Conservation (phyloP, 1,284 basidiomycete genomes). For the Entoloma clypeatum region DNA sequence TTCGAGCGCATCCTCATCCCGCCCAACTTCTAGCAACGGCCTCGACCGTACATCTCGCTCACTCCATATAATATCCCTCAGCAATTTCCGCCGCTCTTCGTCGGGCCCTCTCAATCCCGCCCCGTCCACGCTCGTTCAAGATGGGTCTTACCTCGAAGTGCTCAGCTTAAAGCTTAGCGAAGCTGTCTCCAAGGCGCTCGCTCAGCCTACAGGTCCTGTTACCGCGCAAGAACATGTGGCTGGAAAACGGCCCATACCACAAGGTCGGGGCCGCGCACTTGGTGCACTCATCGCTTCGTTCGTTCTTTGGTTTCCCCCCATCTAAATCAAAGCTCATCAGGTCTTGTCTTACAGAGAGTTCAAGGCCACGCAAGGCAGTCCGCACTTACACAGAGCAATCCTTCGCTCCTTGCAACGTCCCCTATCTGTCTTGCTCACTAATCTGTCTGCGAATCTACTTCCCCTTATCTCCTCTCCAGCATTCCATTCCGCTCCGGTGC, state of each 20-base stretch:
- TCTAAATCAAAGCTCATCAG: conserved; percentile 17
- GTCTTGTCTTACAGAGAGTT: conserved; percentile 52
- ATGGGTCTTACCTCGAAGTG: conserved; percentile 73
- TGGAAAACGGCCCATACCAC: conserved; percentile 66
- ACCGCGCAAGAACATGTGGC: conserved; percentile 47
- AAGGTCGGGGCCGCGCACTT: conserved; percentile 61
- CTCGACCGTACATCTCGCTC: conserved; percentile 46
- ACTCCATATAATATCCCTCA: conserved; percentile 54
- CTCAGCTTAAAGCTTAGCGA: conserved; percentile 74
- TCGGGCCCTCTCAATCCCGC: conserved; percentile 36
- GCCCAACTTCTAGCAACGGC: conserved; percentile 36
- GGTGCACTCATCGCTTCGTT: conserved; percentile 70
- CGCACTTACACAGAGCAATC: conserved; percentile 64
- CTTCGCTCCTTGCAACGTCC: conserved; percentile 71
- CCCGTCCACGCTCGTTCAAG: conserved; percentile 56
- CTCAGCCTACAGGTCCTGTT: conserved; percentile 55
- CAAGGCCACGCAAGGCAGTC: conserved; percentile 55
- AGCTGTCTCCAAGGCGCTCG: conserved; percentile 71
- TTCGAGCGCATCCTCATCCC: conserved; percentile 23
- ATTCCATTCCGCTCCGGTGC: conserved; percentile 51
- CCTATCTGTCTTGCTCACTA: conserved; percentile 66
- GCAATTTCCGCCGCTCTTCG: conserved; percentile 50
- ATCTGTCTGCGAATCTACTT: conserved; percentile 61
- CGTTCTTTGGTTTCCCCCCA: conserved; percentile 19
- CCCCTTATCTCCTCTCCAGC: conserved; percentile 62